A percentile compares a stretch with the other conserved stretches of the same genome.
Conservation (phyloP, 768 basidiomycete genomes). For the Tylopilus balloui region DNA sequence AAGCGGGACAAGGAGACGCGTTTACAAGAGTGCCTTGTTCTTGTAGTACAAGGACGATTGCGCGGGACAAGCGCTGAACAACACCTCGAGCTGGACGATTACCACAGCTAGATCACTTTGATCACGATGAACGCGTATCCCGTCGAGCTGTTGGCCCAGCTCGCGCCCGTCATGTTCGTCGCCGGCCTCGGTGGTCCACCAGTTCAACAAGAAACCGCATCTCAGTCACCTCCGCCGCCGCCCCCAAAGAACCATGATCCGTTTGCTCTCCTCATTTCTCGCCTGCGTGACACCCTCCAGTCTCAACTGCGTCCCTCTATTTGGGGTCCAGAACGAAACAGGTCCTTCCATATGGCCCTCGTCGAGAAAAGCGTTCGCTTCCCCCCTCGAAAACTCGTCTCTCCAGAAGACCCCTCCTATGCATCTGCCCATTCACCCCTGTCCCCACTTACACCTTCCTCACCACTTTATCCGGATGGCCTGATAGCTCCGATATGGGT, state of each 20-base stretch:
- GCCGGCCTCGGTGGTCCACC: slow-evolving; percentile 54
- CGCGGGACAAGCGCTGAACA: too few relatives aligned
- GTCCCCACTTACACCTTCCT: slow-evolving; percentile 85
- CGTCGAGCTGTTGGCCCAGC: slow-evolving; percentile 80
- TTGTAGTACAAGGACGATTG: too few relatives aligned
- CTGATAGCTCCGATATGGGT: slow-evolving; percentile 98
- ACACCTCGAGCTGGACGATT: not conserved
- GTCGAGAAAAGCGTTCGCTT: slow-evolving; percentile 84
- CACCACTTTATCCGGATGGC: slow-evolving; percentile 91
- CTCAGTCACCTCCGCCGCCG: slow-evolving; percentile 14
- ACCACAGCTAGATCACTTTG: not conserved
- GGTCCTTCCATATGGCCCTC: slow-evolving; percentile 73
- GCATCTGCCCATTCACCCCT: slow-evolving; percentile 76
- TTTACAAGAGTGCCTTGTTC: too few relatives aligned
- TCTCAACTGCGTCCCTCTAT: slow-evolving; percentile 59
- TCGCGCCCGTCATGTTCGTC: slow-evolving; percentile 92
- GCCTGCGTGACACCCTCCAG: slow-evolving; percentile 68
- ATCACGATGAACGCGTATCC: slow-evolving; percentile 87
- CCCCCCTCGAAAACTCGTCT: slow-evolving; percentile 76
- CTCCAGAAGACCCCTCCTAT: slow-evolving; percentile 54
- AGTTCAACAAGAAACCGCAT: not conserved
- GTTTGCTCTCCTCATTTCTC: slow-evolving; percentile 52
- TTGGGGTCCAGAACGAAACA: slow-evolving; percentile 69
- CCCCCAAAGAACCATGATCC: slow-evolving; percentile 45
- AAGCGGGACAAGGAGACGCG: too few relatives aligned